Base-by-base conservation (phyloP, 169 alveolate genomes). In the Perkinsus olseni region DNA sequence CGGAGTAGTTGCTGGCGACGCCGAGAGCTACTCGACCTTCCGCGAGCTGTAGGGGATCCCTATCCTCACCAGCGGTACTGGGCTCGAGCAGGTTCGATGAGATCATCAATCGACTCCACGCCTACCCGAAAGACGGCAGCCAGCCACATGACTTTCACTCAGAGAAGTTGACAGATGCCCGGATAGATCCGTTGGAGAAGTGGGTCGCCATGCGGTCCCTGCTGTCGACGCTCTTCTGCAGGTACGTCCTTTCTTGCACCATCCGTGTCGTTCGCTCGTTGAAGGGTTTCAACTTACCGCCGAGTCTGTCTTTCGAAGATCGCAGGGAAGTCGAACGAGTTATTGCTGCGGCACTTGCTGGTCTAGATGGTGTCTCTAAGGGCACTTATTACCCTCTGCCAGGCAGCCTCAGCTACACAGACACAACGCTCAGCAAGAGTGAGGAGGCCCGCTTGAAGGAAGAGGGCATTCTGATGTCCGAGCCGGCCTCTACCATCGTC, bases 391-490 rank as follows among this genome's bases (percentile, higher is more conserved):
- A 94, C 50, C 92, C 95, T 8, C 92, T 94, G 0, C 91, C 82
- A 34, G 74, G 50, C 93, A 10, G 62, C 91, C 17, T 13, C 91
- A 36, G 93, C 91, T 74, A 94, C 45, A 28, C 91, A 94, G 90
- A 38, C 74, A 40, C 93, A 93, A 74, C 31, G 93, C 91, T 91
- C 94, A 0, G 82, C 24, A 74, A 91, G 48, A 94, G 51, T 10
- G 93, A 94, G 90, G 51, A 90, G 45, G 92, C 93, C 51, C 45
- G 93, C 74, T 74, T 94, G 17, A 51, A 93, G 74, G 96, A 93
- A 13, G 96, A 91, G 62, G 96, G 94, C 74, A 40, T 94, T 91
- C 39, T 94, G 36, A 74, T 94, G 92, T 92, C 92, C 74, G 94
- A 94, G 39, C 92, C 92, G 6, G 94, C 51, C 40, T 92, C 94